Evolutionary conservation across 106 monocot genomes (phyloP).

Genomic region (Dendrobium chrysotoxum): DNA sequence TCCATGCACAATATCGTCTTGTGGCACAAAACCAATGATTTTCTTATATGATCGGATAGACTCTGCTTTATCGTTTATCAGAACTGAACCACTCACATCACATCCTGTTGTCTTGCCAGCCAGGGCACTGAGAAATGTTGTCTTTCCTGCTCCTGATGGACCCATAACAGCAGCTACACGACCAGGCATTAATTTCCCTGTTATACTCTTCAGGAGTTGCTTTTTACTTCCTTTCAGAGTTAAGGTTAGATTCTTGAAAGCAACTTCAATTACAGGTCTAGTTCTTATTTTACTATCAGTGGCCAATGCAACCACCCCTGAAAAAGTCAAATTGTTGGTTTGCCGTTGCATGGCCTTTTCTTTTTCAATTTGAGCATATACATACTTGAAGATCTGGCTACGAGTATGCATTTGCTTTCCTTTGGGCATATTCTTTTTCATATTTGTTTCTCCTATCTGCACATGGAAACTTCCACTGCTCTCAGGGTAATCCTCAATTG

Average conservation of each 20-base stretch:
- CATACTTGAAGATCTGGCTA: conserved; percentile 81
- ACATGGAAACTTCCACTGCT: conserved; percentile 38
- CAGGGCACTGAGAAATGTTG: conserved; percentile 78
- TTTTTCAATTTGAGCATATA: conserved; percentile 80
- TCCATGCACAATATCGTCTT: conserved; percentile 97
- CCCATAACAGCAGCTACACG: conserved; percentile 89
- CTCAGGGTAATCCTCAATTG: conserved; percentile 48
- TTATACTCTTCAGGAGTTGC: conserved; percentile 59
- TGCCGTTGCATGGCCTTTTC: conserved; percentile 64
- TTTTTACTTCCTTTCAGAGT: conserved; percentile 51
- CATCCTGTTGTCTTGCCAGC: conserved; percentile 78
- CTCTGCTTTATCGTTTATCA: conserved; percentile 76
- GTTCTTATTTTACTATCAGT: conserved; percentile 48
- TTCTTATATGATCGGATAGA: conserved; percentile 73
- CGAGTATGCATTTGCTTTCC: conserved; percentile 62
- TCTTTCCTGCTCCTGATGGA: conserved; percentile 92
- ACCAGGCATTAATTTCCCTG: conserved; percentile 80
- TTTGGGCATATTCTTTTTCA: conserved; percentile 41
- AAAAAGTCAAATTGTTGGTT: conserved; percentile 65
- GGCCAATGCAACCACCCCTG: conserved; percentile 66
- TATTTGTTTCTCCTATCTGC: conserved; percentile 42
- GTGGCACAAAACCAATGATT: conserved; percentile 94
- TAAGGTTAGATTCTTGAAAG: conserved; percentile 71
- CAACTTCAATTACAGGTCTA: conserved; percentile 65
- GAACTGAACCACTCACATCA: conserved; percentile 61